Percentiles rank a stretch among this genome's conserved stretches.
These are phyloP conservation scores for Avicennia marina DNA, from an alignment of 257 asterid species.

Conservation along the genomic window DNA sequence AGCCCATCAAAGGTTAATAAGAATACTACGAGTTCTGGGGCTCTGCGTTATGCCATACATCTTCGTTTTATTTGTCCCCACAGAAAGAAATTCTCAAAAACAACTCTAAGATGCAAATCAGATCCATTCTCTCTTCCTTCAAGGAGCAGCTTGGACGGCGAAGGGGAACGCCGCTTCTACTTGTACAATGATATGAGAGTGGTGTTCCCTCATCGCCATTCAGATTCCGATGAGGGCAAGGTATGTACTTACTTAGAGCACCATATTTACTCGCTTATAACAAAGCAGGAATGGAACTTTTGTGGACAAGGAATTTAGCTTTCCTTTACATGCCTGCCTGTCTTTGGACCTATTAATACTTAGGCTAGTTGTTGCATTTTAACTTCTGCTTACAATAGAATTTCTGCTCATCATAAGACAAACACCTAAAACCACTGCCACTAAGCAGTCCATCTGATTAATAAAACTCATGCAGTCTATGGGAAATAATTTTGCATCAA, in stretches of 20 bases:
- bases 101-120: conserved; percentile 13
- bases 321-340: too few relatives aligned
- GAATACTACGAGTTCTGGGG: conserved; percentile 35
- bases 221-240: conserved; percentile 81
- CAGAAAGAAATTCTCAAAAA: conserved; percentile 29
- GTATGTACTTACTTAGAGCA: conserved; percentile 20
- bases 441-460: too few relatives aligned
- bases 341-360: too few relatives aligned
- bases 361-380: too few relatives aligned
- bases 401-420: too few relatives aligned
- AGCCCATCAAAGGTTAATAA: conserved; percentile 32
- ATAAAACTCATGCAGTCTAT: too few relatives aligned
- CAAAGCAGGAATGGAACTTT: background rate
- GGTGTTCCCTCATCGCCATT: conserved; percentile 79
- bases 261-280: background rate
- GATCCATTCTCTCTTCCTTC: conserved; percentile 20
- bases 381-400: too few relatives aligned
- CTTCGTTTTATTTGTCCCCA: conserved; percentile 54
- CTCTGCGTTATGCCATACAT: conserved; percentile 77
- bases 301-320: too few relatives aligned
- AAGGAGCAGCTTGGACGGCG: conserved; percentile 9
- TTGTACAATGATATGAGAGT: conserved; percentile 58
- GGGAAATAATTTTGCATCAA: too few relatives aligned
- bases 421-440: too few relatives aligned
- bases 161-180: conserved; percentile 49